Conservation (phyloP, 768 basidiomycete genomes). For the Rubroboletus pulcherrimus region DNA sequence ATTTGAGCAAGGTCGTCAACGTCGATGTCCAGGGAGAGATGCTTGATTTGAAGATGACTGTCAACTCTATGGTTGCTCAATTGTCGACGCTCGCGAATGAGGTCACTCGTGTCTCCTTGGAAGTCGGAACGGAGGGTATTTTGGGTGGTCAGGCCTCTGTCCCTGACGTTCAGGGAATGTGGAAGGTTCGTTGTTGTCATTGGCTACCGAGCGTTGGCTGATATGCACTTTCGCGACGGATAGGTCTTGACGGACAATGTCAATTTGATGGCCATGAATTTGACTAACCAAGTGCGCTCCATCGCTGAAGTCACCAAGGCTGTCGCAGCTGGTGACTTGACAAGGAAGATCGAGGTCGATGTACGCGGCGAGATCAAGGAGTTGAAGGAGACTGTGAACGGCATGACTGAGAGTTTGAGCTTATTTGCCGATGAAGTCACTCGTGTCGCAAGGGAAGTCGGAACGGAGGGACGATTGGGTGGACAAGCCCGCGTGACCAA, state of each 20-base stretch:
- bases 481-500: constrained; percentile 92
- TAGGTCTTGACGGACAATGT: constrained; percentile 73
- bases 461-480: constrained; percentile 92
- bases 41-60: constrained; percentile 77
- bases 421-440: constrained; percentile 82
- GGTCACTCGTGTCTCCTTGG: constrained; percentile 88
- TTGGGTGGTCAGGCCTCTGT: constrained; percentile 91
- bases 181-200: constrained; percentile 58
- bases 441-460: constrained; percentile 92
- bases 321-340: constrained; percentile 89
- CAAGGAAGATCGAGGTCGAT: constrained; percentile 89
- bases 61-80: constrained; percentile 75
- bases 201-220: constrained; percentile 9
- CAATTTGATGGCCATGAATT: constrained; percentile 85
- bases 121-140: constrained; percentile 91
- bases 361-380: constrained; percentile 91
- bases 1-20: constrained; percentile 78
- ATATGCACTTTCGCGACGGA: not conserved
- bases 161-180: constrained; percentile 90
- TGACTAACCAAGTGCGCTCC: constrained; percentile 88
- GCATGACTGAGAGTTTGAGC: constrained; percentile 86
- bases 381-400: constrained; percentile 89
- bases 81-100: constrained; percentile 71
- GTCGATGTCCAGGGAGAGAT: constrained; percentile 96
- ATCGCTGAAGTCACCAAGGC: constrained; percentile 92